Evolutionary conservation across 345 rosid genomes (phyloP), one percentile per base, ranked within the genome.

Genomic region (Aethionema arabicum): DNA sequence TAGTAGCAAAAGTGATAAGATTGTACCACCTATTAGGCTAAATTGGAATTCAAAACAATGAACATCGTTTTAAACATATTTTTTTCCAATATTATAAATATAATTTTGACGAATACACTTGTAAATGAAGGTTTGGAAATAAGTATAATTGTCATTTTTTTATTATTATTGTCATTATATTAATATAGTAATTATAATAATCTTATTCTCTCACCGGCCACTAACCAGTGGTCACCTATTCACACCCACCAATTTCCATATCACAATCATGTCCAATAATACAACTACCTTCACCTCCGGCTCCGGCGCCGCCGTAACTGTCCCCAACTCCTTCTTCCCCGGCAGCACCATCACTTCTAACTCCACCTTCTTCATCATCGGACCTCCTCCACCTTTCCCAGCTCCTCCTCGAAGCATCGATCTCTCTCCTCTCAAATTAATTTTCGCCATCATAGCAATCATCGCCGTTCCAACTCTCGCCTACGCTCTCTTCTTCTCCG

Each of bases 401-500:
- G 72, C 74, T 0, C 51, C 85, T 5, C 69, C 90, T 3, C 68
- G 79, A 8, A 77, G 67, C 65, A 70, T 83, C 44, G 91, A 86
- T 70, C 50, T 91, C 16, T 74, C 96, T 11, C 85, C 96, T 42
- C 80, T 88, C 6, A 82, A 77, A 65, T 77, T 86, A 74, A 68
- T 86, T 15, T 82, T 88, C 38, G 86, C 81, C 35, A 61, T 91
- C 56, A 32, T 91, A 10, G 96, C 96, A 0, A 35, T 88, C 63
- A 56, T 88, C 79, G 79, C 90, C 45, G 77, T 88, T 77, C 88
- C 90, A 7, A 74, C 79, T 59, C 65, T 91, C 72, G 80, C 78
- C 72, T 91, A 78, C 79, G 77, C 90, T 44, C 63, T 86, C 68
- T 78, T 84, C 65, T 83, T 83, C 68, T 58, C 88, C 37, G 3